Base-by-base conservation (phyloP, 345 rosid species). In the Salix koriyanagi region DNA sequence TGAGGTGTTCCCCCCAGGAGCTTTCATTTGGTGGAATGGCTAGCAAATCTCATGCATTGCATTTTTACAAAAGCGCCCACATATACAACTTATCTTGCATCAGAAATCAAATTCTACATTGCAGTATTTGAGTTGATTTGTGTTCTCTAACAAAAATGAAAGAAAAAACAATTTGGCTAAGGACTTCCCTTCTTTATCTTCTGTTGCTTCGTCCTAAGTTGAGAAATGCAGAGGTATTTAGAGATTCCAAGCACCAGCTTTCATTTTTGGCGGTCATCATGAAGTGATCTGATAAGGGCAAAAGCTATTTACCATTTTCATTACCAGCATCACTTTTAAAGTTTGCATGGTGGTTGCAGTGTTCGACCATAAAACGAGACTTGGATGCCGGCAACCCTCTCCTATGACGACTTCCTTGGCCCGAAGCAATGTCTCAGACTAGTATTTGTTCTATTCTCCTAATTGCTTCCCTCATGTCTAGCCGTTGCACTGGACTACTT, bases 381-480 rank as follows among this genome's bases (percentile, higher is more conserved):
- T 11, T 5, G 66, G 66, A 62, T 25, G 66, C 66, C 23, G 28
- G 28, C 74, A 54, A 30, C 15, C 61, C 73, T n/a, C 75, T 60
- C 50, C 71, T 75, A 72, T 48, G 37, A 16, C 39, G 69, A 56
- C 44, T 71, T 46, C 32, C 65, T 62, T 69, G n/a, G 16, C 71
- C 70, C 41, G 10, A n/a, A 26, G 73, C 60, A 76, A 72, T 72
- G 65, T 65, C 30, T 75, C 76, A 80, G 56, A 66, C 73, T 21
- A 26, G 66, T 23, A 74, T 46, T 50, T 77, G 78, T 21, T 64
- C 78, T 73, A 74, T 74, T 67, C 75, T 69, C 73, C 77, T 77
- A 73, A 77, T 74, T 9, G 76, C 84, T 70, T 81, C 81, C 1
- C 72, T 70, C 78, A 70, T 69, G 39, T 77, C 72, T 73, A 81